phyloP scores from a whole-genome alignment of 305 asterid genomes.

The Solanum hybrid region DNA sequence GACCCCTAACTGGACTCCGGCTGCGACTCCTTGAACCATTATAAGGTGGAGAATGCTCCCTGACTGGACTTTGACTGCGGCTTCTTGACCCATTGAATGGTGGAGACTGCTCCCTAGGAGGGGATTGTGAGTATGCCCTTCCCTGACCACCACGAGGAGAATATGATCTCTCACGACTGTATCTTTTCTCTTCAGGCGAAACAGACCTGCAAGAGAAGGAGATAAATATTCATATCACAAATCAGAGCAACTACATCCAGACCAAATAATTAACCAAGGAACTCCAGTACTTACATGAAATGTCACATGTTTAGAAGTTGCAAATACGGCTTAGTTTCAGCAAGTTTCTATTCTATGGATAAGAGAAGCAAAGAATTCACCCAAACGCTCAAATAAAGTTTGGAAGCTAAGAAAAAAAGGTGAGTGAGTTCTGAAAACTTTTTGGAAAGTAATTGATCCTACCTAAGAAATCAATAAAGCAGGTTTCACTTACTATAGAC shows the following conservation, averaged over 20 bases:
- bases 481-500: not conserved
- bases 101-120: constrained; percentile 46
- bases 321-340: not conserved
- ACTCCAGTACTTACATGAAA: not conserved
- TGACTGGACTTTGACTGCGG: constrained; percentile 57
- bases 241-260: not conserved
- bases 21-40: constrained; percentile 16
- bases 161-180: constrained; percentile 44
- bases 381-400: not conserved
- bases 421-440: not conserved
- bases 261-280: not conserved
- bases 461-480: not conserved
- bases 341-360: not conserved
- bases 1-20: not conserved
- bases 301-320: not conserved
- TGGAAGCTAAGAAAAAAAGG: not conserved
- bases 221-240: not conserved
- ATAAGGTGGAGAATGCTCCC: constrained; percentile 14
- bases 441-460: not conserved
- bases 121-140: not conserved
- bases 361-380: not conserved
- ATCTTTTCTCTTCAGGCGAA: constrained; percentile 56
- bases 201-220: constrained; percentile 38
- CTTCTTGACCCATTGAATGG: constrained; percentile 51
- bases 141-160: constrained; percentile 10